phyloP scores from a whole-genome alignment of 345 rosid species.

The Adansonia digitata region DNA sequence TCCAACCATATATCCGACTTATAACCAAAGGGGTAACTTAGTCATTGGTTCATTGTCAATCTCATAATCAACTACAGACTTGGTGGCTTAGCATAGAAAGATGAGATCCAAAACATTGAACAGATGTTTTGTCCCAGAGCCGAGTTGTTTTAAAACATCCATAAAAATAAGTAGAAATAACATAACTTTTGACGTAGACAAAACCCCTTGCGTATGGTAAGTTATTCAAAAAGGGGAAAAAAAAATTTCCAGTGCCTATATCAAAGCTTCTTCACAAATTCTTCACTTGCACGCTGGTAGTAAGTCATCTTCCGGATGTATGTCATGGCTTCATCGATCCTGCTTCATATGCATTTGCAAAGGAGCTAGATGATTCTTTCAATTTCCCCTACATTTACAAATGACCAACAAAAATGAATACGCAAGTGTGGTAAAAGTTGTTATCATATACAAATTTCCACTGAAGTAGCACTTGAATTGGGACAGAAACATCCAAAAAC shows the following conservation, averaged over 20 bases:
- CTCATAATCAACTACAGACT: not conserved
- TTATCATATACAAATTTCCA: not conserved
- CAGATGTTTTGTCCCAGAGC: not conserved
- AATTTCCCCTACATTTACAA: slow-evolving; percentile 47
- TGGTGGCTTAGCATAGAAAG: not conserved
- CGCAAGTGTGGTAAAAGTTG: not conserved
- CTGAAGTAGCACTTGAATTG: not conserved
- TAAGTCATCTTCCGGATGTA: slow-evolving; percentile 86
- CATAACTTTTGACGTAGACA: not conserved
- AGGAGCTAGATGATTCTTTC: slow-evolving; percentile 55
- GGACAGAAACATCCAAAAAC: not conserved
- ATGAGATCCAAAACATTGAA: not conserved
- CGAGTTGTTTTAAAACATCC: not conserved
- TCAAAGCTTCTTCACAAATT: slow-evolving; percentile 72
- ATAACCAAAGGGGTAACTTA: not conserved
- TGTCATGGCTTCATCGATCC: slow-evolving; percentile 54
- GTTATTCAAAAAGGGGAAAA: not conserved
- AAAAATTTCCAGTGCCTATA: slow-evolving; percentile 13
- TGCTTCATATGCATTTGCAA: slow-evolving; percentile 46
- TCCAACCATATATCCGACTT: not conserved
- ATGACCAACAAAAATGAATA: not conserved
- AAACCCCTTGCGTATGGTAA: not conserved
- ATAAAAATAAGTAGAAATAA: not conserved
- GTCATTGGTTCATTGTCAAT: no score
- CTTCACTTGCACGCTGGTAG: slow-evolving; percentile 70